Percentiles rank a stretch among this genome's conserved stretches.
phyloP scores from a whole-genome alignment of 2,329 filamentous ascomycete species.

The Raffaelea ambrosiae region DNA sequence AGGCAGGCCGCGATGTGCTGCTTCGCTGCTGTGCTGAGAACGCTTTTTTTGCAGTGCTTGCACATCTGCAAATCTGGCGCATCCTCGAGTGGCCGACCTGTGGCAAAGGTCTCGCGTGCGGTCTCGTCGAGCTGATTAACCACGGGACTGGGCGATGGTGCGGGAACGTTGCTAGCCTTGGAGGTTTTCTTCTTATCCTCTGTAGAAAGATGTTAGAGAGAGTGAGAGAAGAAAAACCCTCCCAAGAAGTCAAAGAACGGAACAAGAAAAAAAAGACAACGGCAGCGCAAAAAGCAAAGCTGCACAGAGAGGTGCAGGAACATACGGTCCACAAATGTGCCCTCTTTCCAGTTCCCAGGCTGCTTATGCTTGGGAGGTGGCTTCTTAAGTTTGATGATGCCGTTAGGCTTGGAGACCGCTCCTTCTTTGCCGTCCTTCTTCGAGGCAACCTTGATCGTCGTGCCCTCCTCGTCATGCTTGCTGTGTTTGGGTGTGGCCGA shows the following conservation, averaged over 20 bases:
- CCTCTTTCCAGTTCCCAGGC: constrained; percentile 64
- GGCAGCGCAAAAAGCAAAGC: background rate
- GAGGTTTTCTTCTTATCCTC: constrained; percentile 45
- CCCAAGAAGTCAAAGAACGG: background rate
- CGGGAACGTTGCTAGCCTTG: constrained; percentile 33
- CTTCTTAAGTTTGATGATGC: constrained; percentile 55
- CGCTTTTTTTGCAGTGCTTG: constrained; percentile 89
- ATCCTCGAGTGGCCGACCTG: constrained; percentile 74
- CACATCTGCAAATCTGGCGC: constrained; percentile 71
- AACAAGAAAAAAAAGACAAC: background rate
- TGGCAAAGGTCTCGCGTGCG: constrained; percentile 70
- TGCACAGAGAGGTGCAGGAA: background rate
- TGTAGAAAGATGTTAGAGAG: background rate
- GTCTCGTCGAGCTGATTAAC: constrained; percentile 66
- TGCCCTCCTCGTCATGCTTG: constrained; percentile 46
- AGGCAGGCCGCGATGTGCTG: constrained; percentile 79
- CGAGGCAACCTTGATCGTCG: constrained; percentile 54
- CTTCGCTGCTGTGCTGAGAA: constrained; percentile 66
- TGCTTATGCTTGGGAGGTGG: constrained; percentile 53
- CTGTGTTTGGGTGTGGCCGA: constrained; percentile 23
- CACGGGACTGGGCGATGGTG: constrained; percentile 43
- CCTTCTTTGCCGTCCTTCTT: constrained; percentile 39
- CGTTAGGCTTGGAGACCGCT: constrained; percentile 24
- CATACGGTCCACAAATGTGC: constrained; percentile 54
- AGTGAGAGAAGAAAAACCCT: background rate